Conservation (phyloP, 495 filamentous ascomycete genomes). For the Xylaria palmicola region DNA sequence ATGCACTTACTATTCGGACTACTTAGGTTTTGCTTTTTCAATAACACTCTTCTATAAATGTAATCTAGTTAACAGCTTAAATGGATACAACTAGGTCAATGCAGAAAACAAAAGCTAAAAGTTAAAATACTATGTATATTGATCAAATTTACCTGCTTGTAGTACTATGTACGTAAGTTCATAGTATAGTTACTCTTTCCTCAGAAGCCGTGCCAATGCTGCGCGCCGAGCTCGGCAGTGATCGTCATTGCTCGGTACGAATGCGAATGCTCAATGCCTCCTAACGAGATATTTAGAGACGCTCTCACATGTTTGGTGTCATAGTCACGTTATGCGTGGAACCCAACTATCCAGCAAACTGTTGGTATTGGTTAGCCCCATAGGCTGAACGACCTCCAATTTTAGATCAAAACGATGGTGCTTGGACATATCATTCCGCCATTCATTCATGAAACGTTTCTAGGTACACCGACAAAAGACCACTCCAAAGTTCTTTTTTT, state of each 20-base stretch:
- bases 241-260: not conserved
- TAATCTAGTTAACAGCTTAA: no score
- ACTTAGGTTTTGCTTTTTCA: no score
- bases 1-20: no score
- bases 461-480: not conserved
- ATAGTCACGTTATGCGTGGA: constrained; percentile 2
- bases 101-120: no score
- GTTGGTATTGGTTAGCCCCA: not conserved
- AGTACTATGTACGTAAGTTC: no score
- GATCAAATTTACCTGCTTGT: no score
- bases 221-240: not conserved
- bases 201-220: no score
- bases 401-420: not conserved
- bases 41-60: no score
- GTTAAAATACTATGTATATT: no score
- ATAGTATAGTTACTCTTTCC: no score
- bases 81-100: no score
- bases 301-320: not conserved
- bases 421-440: not conserved
- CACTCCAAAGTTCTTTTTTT: not conserved
- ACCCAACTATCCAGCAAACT: not conserved
- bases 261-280: not conserved
- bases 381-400: not conserved
- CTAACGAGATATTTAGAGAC: not conserved
- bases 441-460: constrained; percentile 8